phyloP scores from a whole-genome alignment of 2,329 filamentous ascomycete genomes.

The Fusarium equiseti region DNA sequence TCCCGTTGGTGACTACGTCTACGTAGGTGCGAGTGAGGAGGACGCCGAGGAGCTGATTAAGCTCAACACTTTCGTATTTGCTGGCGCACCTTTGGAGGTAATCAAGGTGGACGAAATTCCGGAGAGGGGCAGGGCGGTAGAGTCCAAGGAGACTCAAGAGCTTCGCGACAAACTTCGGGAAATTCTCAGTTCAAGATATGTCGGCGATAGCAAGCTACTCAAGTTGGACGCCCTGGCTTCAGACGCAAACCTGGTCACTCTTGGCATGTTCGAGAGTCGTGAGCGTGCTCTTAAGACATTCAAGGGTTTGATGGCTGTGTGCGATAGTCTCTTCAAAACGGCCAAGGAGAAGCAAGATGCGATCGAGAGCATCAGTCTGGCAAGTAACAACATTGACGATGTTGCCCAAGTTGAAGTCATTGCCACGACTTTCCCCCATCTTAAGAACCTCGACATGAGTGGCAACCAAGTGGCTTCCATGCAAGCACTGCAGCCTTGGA shows the following conservation, averaged over 20 bases:
- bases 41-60: conserved; percentile 74
- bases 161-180: conserved; percentile 76
- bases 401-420: conserved; percentile 80
- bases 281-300: conserved; percentile 88
- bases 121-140: conserved; percentile 54
- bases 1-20: conserved; percentile 75
- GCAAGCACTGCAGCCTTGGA: conserved; percentile 79
- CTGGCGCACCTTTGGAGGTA: conserved; percentile 71
- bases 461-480: conserved; percentile 81
- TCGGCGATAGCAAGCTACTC: conserved; percentile 77
- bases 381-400: conserved; percentile 81
- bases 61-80: conserved; percentile 76
- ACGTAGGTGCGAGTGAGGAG: conserved; percentile 74
- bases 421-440: conserved; percentile 82
- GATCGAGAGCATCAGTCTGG: conserved; percentile 84
- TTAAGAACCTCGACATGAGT: conserved; percentile 90
- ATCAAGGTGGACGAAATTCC: conserved; percentile 61
- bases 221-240: conserved; percentile 82
- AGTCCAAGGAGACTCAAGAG: conserved; percentile 67
- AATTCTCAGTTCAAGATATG: conserved; percentile 82
- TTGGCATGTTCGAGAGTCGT: conserved; percentile 80
- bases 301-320: conserved; percentile 89
- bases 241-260: conserved; percentile 77
- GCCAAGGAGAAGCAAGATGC: conserved; percentile 79
- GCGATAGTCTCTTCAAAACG: conserved; percentile 80